Evolutionary conservation across 371 early-diverging fungal species (phyloP), one percentile per base, ranked within the genome.

Genomic region (Sporodiniella umbellata): DNA sequence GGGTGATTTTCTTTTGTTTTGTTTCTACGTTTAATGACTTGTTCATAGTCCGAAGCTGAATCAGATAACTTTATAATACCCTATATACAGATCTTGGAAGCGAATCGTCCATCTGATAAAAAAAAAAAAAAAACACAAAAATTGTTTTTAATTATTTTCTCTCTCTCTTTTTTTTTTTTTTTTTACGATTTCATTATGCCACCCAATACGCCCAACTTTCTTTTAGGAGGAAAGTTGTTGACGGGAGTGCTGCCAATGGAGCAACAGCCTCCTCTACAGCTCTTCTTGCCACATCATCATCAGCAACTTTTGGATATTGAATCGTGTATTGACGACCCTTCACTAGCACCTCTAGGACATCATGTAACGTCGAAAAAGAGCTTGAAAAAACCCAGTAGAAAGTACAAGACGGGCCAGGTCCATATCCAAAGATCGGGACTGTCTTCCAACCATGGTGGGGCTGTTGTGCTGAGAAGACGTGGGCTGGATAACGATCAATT

Each of bases 311-410:
- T 73, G 42, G 83, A 83, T 62, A 83, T 83, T 57, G 83, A 83
- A 33, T 63, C 80, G 7, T 83, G 83, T 58, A 79, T 82, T 42
- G 83, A 82, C 50, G 60, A 80, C 48, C 83, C 83, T 1, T 47
- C 62, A 24, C 62, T 81, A n/a, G 82, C 82, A 7, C 82, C 82
- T 8, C 53, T 82, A 6, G 82, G 82, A 4, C 58, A 56, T 19
- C 82, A 82, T 53, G 74, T 81, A 6, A 47, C 35, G 8, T 15
- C 15, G 42, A 53, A 50, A 25, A 6, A 18, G 4, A 22, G 19
- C 8, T 33, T 10, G 8, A 10, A 26, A 14, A 53, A 46, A 53
- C 39, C 17, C 28, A 44, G 31, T n/a, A 43, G 35, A 33, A 45
- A 53, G 5, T 53, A 55, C 22, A 4, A 45, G 14, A 47, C 52